Conservation (phyloP, 805 yeast species). For the Scheffersomyces stipitis region DNA sequence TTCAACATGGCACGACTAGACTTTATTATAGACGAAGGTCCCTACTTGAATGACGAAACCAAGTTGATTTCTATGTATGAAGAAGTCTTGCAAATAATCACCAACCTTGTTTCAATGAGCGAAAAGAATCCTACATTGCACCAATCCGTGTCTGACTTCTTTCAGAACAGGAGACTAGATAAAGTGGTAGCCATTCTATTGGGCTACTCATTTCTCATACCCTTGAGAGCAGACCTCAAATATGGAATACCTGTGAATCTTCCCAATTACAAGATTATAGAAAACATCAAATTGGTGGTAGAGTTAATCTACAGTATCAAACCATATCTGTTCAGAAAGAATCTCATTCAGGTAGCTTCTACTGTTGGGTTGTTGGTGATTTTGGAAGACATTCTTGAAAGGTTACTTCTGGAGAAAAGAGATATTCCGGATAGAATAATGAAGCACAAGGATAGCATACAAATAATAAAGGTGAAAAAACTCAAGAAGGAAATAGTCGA, state of each 20-base stretch:
- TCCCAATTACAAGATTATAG: not conserved
- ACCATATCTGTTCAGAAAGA: too few relatives aligned
- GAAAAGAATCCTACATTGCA: not conserved
- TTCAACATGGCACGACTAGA: slow-evolving; percentile 4
- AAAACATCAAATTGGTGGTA: not conserved
- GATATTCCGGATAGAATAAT: too few relatives aligned
- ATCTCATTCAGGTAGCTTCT: not conserved
- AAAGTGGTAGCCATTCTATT: not conserved
- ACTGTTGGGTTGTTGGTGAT: not conserved
- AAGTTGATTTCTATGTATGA: not conserved
- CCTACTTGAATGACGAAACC: not conserved
- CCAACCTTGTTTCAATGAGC: too few relatives aligned
- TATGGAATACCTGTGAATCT: not conserved
- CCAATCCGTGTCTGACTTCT: not conserved
- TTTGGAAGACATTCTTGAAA: not conserved
- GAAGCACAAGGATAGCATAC: not conserved
- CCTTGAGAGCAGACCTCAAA: not conserved
- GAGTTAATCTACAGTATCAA: not conserved
- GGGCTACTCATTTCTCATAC: not conserved
- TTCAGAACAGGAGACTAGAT: not conserved
- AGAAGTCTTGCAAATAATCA: too few relatives aligned
- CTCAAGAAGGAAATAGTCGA: not conserved
- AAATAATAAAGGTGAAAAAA: not conserved
- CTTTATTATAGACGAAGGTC: slow-evolving; percentile 4
- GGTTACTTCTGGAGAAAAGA: not conserved